Evolutionary conservation across 306 rosid genomes (phyloP).

Genomic region (Casuarina equisetifolia): DNA sequence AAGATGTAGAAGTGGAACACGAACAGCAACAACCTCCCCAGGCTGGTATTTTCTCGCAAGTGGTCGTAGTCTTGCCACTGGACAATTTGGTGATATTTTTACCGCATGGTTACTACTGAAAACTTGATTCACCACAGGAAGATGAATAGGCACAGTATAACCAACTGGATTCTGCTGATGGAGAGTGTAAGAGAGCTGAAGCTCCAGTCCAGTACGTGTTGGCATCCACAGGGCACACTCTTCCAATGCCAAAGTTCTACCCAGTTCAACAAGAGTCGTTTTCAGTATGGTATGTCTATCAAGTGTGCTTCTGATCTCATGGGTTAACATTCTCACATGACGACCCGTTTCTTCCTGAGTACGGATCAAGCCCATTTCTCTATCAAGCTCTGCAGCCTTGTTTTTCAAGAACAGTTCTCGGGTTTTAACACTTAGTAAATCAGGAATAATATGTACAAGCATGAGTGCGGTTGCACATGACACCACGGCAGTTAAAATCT

Average conservation of each 20-base stretch:
- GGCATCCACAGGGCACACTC: slow-evolving; percentile 99
- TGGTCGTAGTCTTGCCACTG: slow-evolving; percentile 84
- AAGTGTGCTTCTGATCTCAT: slow-evolving; percentile 78
- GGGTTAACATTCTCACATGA: slow-evolving; percentile 81
- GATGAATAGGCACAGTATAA: slow-evolving; percentile 88
- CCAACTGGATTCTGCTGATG: slow-evolving; percentile 95
- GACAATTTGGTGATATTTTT: slow-evolving; percentile 74
- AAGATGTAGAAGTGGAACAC: slow-evolving; percentile 91
- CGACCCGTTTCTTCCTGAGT: slow-evolving; percentile 84
- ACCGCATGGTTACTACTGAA: slow-evolving; percentile 71
- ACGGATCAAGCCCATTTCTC: slow-evolving; percentile 80
- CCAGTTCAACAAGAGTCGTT: slow-evolving; percentile 72
- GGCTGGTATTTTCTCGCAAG: slow-evolving; percentile 59
- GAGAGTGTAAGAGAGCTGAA: slow-evolving; percentile 90
- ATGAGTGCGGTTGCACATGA: slow-evolving; percentile 78
- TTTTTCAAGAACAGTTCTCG: slow-evolving; percentile 73
- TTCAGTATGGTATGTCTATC: slow-evolving; percentile 73
- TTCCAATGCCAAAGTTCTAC: slow-evolving; percentile 87
- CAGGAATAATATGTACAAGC: slow-evolving; percentile 84
- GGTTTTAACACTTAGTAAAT: slow-evolving; percentile 73
- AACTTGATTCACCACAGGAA: slow-evolving; percentile 82
- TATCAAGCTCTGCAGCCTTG: slow-evolving; percentile 81
- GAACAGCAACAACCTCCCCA: slow-evolving; percentile 93
- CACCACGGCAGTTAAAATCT: slow-evolving; percentile 75
- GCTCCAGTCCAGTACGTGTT: slow-evolving; percentile 88